Evolutionary conservation across 2,329 filamentous ascomycete species (phyloP), one percentile per base, ranked within the genome.

Genomic region (Tolypocladium inflatum): DNA sequence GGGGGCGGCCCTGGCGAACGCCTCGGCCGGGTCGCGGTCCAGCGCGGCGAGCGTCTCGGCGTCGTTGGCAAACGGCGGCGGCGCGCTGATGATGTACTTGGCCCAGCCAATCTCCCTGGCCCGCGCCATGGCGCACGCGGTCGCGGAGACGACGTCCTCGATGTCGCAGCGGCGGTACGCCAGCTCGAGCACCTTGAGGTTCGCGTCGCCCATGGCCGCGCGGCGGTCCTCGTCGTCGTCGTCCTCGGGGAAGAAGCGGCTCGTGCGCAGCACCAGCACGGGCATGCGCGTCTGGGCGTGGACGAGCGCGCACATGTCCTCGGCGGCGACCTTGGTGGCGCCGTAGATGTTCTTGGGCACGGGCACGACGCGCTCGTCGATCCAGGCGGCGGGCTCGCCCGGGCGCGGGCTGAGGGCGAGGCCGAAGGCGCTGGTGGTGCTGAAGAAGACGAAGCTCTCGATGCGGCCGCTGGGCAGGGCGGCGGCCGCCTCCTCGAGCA

Each of bases 281-380:
- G 77, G 76, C 61, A 80, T 62, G 2, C 63, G 60, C 0, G 68
- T 70, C 57, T 78, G 70, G 15, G 63, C 62, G 48, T 77, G 73
- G 1, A 76, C 59, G 7, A 80, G 69, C 15, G 66, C 68, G 62
- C 77, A 80, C 37, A 80, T 58, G 55, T 79, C 76, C 60, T 80
- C 78, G 5, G 78, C 78, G 2, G 76, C 75, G 19, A 72, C 68
- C 55, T 80, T 80, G 21, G 78, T 80, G 4, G 72, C 70, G 57
- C 78, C 78, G 61, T 79, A 79, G 51, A 79, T 76, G 64, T 79
- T 79, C 59, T 79, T 79, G 2, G 76, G 75, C 23, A 69, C 61
- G 0, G 76, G 73, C 0, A 67, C 65, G 9, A 77, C 72, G 0
- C 60, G 42, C 62, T 79, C 77, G 62, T 74, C 67, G 60, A 79